Conservation (phyloP, 202 grass and related monocot species). For the Eragrostis tef region DNA sequence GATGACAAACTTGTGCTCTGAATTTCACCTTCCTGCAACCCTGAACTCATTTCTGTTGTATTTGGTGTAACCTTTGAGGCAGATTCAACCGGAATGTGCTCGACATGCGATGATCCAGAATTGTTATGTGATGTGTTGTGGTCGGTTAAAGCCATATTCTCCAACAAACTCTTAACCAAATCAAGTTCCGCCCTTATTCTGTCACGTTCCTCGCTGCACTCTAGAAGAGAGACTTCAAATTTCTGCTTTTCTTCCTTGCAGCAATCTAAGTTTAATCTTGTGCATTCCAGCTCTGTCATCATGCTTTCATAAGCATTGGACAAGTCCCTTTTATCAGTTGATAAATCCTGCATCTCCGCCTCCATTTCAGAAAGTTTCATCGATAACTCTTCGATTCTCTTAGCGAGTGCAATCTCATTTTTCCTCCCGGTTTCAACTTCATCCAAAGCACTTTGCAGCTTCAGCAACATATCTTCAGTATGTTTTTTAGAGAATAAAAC, state of each 20-base stretch:
- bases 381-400: constrained; percentile 89
- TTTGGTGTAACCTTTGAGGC: constrained; percentile 34
- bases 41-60: constrained; percentile 37
- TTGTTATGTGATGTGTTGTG: constrained; percentile 38
- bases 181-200: constrained; percentile 82
- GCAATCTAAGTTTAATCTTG: constrained; percentile 79
- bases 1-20: constrained; percentile 29
- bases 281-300: constrained; percentile 83
- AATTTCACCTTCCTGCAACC: constrained; percentile 37
- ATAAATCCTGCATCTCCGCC: constrained; percentile 70
- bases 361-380: constrained; percentile 78
- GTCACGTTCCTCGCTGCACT: constrained; percentile 79
- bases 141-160: constrained; percentile 76
- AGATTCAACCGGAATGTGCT: constrained; percentile 56
- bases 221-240: constrained; percentile 74
- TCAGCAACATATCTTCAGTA: constrained; percentile 98
- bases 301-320: constrained; percentile 83
- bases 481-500: constrained; percentile 78
- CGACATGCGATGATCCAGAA: constrained; percentile 65
- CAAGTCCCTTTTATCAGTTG: constrained; percentile 85
- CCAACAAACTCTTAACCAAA: constrained; percentile 84
- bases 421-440: constrained; percentile 91
- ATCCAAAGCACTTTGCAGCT: constrained; percentile 91
- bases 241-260: constrained; percentile 94
- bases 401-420: constrained; percentile 86